phyloP scores from a whole-genome alignment of 441 rosid species.

The Eruca vesicaria region DNA sequence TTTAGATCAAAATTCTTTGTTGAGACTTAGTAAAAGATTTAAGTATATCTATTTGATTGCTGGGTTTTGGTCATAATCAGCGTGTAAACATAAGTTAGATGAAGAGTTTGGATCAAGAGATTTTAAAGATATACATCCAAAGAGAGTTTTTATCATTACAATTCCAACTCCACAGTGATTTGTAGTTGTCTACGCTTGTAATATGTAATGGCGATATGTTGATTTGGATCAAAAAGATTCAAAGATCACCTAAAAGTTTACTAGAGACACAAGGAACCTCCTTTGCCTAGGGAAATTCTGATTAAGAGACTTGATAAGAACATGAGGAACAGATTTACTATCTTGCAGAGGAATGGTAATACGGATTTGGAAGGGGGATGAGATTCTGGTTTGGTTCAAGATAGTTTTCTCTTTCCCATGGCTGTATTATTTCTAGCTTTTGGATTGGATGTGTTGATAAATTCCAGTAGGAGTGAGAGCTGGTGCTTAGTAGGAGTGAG shows the following conservation, averaged over 20 bases:
- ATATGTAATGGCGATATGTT: not conserved
- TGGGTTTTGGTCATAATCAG: not conserved
- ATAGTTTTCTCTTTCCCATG: too few relatives aligned
- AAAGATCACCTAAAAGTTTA: not conserved
- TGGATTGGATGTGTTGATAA: too few relatives aligned
- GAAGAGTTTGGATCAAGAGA: conserved; percentile 5
- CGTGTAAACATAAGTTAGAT: not conserved
- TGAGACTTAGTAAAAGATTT: not conserved
- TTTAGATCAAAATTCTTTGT: not conserved
- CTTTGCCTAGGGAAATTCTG: too few relatives aligned
- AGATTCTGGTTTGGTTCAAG: too few relatives aligned
- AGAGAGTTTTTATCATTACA: not conserved
- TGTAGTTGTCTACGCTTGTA: not conserved
- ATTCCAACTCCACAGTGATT: not conserved
- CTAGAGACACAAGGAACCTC: too few relatives aligned
- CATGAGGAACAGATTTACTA: too few relatives aligned
- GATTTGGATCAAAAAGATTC: not conserved
- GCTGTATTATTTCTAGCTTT: too few relatives aligned
- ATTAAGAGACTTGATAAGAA: too few relatives aligned
- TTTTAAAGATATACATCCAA: not conserved
- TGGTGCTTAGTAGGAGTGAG: too few relatives aligned
- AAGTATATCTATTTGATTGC: not conserved
- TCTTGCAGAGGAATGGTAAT: too few relatives aligned
- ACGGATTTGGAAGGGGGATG: too few relatives aligned
- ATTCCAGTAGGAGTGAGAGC: too few relatives aligned